Base-by-base conservation (phyloP, 2,329 filamentous ascomycete species). In the Ophiosphaerella korrae region DNA sequence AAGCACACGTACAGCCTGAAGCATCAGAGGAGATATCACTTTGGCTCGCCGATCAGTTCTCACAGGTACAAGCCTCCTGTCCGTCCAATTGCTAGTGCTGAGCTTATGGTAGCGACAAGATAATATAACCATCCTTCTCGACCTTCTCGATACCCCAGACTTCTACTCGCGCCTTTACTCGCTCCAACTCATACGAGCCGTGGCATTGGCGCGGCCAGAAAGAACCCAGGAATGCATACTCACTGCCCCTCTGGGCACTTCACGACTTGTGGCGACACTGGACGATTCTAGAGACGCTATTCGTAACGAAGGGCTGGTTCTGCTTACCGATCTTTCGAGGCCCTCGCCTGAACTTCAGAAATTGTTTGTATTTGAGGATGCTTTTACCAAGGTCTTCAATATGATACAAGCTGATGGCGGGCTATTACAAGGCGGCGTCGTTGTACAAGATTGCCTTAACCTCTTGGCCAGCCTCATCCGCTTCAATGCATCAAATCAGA, bases 21-120 rank as follows among this genome's bases (percentile, higher is more conserved):
- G 91, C 93, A 46, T 96, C 93, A 12, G 93, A 97, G 59, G 94
- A 99, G 75, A 95, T 99, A 64, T 89, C 89, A 14, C 80, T 97
- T 24, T 99, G 94, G 92, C 82, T 99, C 52, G 94, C 94, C 46
- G 94, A 99, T 75, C 93, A 97, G 74, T 99, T 99, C 72, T 97
- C 94, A 31, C 92, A 96, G 80, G 85, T 87, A 79, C 59, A 76
- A 68, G 36, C 49, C 39, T 43, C 24, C 11, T 33, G 26, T 29
- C n/a, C 45, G 6, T 50, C 42, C 33, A 49, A 39, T 56, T 55
- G 57, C 63, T 52, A 59, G 70, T 70, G 73, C 81, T 84, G 78
- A 85, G 78, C 73, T 75, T 72, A 78, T 75, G 63, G 72, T 78
- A 87, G 83, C 87, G 90, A 57, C 92, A 97, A 84, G 93, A 97